Conservation (phyloP, 768 basidiomycete genomes). For the Podaxis sp. region DNA sequence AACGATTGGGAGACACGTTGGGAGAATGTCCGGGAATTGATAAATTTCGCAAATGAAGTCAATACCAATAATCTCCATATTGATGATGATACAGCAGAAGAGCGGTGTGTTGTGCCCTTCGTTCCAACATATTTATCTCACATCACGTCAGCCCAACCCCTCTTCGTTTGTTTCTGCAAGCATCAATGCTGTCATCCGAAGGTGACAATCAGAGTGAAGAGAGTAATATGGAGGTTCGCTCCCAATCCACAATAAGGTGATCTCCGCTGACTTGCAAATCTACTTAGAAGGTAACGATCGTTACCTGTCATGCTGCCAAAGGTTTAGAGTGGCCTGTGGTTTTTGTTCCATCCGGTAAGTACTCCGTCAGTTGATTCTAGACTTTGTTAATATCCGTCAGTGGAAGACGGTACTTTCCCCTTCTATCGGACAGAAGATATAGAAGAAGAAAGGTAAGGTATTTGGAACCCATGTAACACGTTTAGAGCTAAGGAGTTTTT, state of each 20-base stretch:
- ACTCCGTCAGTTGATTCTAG: neutral
- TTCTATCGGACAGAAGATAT: constrained; percentile 70
- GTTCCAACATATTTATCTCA: neutral
- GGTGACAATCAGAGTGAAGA: constrained; percentile 54
- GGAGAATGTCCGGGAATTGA: constrained; percentile 87
- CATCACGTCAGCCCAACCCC: constrained; percentile 41
- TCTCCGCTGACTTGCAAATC: neutral
- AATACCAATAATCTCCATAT: constrained; percentile 27
- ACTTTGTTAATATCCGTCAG: constrained; percentile 30
- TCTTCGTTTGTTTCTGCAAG: constrained; percentile 70
- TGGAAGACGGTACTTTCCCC: constrained; percentile 74
- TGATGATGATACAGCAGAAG: constrained; percentile 14
- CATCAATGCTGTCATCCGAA: constrained; percentile 82
- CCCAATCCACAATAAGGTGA: neutral
- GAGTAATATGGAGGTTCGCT: constrained; percentile 14
- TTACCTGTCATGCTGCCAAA: constrained; percentile 89
- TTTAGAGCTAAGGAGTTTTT: neutral
- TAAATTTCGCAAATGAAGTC: constrained; percentile 70
- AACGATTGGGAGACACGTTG: constrained; percentile 74
- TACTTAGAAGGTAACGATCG: constrained; percentile 72
- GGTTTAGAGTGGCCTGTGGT: constrained; percentile 93
- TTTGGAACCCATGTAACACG: neutral
- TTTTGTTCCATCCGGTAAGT: constrained; percentile 66
- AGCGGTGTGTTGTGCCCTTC: neutral
- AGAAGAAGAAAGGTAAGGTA: constrained; percentile 73